Conservation (phyloP, 2,329 filamentous ascomycete genomes). For the Teratosphaeria destructans region DNA sequence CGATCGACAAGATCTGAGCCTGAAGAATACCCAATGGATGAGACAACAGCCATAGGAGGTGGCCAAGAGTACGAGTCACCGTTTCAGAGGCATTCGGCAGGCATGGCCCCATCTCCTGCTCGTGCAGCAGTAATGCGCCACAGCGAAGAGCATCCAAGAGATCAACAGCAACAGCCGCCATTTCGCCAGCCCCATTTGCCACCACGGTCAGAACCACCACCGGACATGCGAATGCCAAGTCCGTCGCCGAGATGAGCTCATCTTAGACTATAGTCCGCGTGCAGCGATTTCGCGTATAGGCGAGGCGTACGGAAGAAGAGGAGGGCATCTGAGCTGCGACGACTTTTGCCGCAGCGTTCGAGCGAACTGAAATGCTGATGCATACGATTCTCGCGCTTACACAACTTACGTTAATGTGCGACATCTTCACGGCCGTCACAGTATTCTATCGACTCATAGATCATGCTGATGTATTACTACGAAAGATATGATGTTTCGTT, state of each 20-base stretch:
- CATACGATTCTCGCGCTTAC: neutral
- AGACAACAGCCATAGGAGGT: neutral
- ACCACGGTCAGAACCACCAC: neutral
- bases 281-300: neutral
- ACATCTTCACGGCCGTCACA: neutral
- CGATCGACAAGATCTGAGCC: constrained; percentile 13
- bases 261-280: neutral
- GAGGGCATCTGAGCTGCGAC: neutral
- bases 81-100: constrained; percentile 10
- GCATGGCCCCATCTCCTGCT: constrained; percentile 16
- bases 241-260: neutral
- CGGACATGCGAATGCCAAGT: neutral
- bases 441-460: neutral
- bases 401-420: neutral
- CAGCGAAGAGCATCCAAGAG: constrained; percentile 8
- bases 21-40: constrained; percentile 2
- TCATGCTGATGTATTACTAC: neutral
- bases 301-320: neutral
- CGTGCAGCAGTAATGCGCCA: constrained; percentile 17
- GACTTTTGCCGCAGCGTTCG: constrained; percentile 1
- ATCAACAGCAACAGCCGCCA: neutral
- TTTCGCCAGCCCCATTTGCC: neutral
- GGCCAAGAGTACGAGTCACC: constrained; percentile 17
- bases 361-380: constrained; percentile 1
- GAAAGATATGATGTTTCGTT: neutral